These are phyloP conservation scores for Calonectria pseudoturangicola DNA, from an alignment of 2,329 filamentous ascomycete species.

Conservation along the genomic window DNA sequence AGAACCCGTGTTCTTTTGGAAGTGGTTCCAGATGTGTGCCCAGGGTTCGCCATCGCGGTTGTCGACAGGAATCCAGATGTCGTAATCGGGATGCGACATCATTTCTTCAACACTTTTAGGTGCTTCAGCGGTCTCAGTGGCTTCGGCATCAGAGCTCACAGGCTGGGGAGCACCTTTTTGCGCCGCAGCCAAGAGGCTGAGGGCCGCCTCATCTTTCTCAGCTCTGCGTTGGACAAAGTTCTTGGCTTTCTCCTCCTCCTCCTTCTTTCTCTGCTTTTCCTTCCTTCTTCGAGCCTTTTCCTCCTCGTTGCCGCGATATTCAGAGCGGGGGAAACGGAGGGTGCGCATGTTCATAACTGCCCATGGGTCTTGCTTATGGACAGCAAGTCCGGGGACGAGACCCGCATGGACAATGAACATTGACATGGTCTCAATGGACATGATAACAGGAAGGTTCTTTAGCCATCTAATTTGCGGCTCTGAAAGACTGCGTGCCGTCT, in stretches of 20 bases:
- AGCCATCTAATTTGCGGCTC: constrained; percentile 81
- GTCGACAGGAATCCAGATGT: constrained; percentile 62
- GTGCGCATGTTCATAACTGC: constrained; percentile 95
- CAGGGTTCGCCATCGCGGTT: constrained; percentile 76
- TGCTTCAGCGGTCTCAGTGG: constrained; percentile 10
- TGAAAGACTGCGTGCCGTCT: constrained; percentile 72
- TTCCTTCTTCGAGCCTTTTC: constrained; percentile 50
- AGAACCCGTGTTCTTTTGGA: constrained; percentile 62
- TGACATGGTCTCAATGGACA: constrained; percentile 79
- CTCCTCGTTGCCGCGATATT: constrained; percentile 61
- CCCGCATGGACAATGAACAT: constrained; percentile 89
- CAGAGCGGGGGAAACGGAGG: constrained; percentile 73
- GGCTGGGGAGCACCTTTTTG: constrained; percentile 14
- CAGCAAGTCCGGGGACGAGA: constrained; percentile 82
- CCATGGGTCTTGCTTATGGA: constrained; percentile 83
- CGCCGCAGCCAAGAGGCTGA: background rate
- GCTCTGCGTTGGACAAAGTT: constrained; percentile 12
- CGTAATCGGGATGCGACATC: constrained; percentile 53
- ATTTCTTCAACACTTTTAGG: constrained; percentile 35
- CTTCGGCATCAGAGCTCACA: background rate
- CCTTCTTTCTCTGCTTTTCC: constrained; percentile 36
- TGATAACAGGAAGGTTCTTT: constrained; percentile 83
- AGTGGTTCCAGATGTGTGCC: constrained; percentile 77
- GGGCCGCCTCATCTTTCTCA: background rate
- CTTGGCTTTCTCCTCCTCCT: constrained; percentile 28